phyloP scores from a whole-genome alignment of 495 filamentous ascomycete species.

The Hyphodiscus hymeniophilus region DNA sequence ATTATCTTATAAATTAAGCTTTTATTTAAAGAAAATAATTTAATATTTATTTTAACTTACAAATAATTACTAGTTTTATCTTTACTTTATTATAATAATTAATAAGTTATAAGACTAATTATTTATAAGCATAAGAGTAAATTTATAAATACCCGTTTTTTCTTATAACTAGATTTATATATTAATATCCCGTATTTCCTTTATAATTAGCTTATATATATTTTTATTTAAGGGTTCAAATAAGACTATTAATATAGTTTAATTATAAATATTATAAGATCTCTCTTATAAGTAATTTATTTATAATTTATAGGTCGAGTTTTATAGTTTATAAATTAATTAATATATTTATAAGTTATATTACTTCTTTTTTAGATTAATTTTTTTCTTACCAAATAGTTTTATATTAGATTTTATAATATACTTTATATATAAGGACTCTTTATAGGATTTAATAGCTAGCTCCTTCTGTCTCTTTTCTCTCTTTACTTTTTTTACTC shows the following conservation, averaged over 20 bases:
- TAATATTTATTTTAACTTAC: constrained; percentile 1
- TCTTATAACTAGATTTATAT: constrained; percentile 2
- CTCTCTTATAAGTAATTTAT: neutral
- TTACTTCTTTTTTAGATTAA: neutral
- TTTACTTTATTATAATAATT: neutral
- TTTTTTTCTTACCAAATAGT: neutral
- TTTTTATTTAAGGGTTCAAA: neutral
- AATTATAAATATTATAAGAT: neutral
- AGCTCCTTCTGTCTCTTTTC: neutral
- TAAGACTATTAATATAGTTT: neutral
- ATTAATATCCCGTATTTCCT: neutral
- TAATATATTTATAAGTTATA: neutral
- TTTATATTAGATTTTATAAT: neutral
- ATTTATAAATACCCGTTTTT: neutral
- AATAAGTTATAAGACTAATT: neutral
- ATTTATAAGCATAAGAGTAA: neutral
- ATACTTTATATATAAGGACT: no score
- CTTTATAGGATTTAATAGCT: neutral
- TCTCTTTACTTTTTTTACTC: neutral
- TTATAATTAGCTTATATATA: neutral
- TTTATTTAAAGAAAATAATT: neutral
- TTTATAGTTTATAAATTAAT: neutral
- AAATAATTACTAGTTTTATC: neutral
- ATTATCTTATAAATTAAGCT: constrained; percentile 4
- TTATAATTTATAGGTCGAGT: neutral